Evolutionary conservation across 176 grass and related monocot genomes (phyloP).

Genomic region (Rhipidocladum racemiflorum): DNA sequence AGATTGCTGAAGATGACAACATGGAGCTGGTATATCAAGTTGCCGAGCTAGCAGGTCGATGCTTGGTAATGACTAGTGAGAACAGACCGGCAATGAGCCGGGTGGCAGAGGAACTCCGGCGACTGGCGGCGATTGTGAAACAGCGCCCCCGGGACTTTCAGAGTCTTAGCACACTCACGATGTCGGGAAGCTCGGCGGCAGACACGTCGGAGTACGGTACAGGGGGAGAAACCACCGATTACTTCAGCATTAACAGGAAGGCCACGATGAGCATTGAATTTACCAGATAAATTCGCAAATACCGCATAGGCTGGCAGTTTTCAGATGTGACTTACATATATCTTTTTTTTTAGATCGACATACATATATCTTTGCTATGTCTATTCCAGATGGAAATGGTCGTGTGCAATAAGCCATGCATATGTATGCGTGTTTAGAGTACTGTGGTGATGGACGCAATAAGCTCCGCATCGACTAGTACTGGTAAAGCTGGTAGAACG

Average conservation of each 20-base stretch:
- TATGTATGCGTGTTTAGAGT: too few species aligned
- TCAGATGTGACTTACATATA: too few species aligned
- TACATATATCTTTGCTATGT: too few species aligned
- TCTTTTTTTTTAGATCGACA: too few species aligned
- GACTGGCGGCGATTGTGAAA: neutral
- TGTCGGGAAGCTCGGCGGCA: neutral
- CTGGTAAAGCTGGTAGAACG: too few species aligned
- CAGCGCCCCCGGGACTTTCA: neutral
- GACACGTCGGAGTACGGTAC: neutral
- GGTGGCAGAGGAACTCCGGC: neutral
- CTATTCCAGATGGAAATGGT: too few species aligned
- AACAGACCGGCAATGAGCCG: neutral
- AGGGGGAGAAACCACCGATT: neutral
- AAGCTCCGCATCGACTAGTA: too few species aligned
- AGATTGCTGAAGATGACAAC: neutral
- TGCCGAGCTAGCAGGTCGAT: neutral
- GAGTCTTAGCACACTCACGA: neutral
- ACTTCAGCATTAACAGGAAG: neutral
- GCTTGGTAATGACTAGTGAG: neutral
- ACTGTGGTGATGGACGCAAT: too few species aligned
- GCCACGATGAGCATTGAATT: conserved; percentile 3
- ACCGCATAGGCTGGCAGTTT: neutral
- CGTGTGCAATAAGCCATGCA: too few species aligned
- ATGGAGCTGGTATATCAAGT: neutral
- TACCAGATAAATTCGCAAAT: neutral